A percentile compares a stretch with the other conserved stretches of the same genome.
Evolutionary conservation across 2,329 filamentous ascomycete genomes (phyloP).

Genomic region (Penicillium sp.): DNA sequence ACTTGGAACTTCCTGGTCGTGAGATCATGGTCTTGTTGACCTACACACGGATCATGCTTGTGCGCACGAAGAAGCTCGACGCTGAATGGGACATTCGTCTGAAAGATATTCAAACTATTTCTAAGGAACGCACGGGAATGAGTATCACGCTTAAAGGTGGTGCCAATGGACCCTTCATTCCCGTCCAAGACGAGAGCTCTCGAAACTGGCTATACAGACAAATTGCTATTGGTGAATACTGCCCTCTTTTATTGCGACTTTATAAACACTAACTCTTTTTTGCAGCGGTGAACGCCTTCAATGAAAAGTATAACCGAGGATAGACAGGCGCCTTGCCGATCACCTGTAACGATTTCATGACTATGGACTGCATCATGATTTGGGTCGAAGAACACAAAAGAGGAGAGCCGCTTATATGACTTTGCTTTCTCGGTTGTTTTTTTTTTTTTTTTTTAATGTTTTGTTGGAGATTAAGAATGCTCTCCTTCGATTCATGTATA

Average conservation of each 20-base stretch:
- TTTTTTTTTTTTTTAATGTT: neutral
- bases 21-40: slow-evolving; percentile 91
- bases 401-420: neutral
- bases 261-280: slow-evolving; percentile 15
- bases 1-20: slow-evolving; percentile 86
- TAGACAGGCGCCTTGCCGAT: slow-evolving; percentile 26
- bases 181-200: slow-evolving; percentile 82
- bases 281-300: slow-evolving; percentile 67
- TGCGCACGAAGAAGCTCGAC: slow-evolving; percentile 80
- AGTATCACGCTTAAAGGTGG: slow-evolving; percentile 86
- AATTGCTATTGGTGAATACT: slow-evolving; percentile 62
- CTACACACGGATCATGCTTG: slow-evolving; percentile 83
- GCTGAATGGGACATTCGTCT: slow-evolving; percentile 96
- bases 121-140: slow-evolving; percentile 93
- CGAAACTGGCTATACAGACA: slow-evolving; percentile 70
- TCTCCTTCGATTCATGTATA: slow-evolving; percentile 9
- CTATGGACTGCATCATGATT: slow-evolving; percentile 17
- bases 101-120: slow-evolving; percentile 95
- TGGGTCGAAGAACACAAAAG: slow-evolving; percentile 11
- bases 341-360: slow-evolving; percentile 27
- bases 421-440: neutral
- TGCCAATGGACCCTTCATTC: slow-evolving; percentile 91
- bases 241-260: neutral
- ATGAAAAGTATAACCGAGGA: slow-evolving; percentile 68
- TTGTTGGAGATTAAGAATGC: neutral